These are phyloP conservation scores for Pelargonium nanum DNA, from an alignment of 345 rosid species.

Conservation along the genomic window DNA sequence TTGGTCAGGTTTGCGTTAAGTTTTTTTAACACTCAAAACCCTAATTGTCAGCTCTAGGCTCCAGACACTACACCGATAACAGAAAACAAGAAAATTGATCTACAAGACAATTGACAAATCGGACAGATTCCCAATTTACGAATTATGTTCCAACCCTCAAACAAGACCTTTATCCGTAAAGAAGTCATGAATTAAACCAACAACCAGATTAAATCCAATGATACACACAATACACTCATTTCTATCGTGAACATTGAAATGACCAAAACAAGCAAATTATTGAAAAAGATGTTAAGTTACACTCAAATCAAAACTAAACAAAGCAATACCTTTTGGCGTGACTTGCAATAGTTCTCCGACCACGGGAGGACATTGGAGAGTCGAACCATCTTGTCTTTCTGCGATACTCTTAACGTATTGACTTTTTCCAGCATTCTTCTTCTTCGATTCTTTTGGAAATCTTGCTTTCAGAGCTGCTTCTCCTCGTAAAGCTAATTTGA, in stretches of 20 bases:
- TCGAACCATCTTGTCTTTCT: constrained; percentile 34
- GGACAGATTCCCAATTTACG: no score
- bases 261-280: background rate
- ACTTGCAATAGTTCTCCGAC: constrained; percentile 65
- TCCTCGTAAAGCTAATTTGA: constrained; percentile 67
- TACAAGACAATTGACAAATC: no score
- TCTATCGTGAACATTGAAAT: background rate
- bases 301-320: background rate
- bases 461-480: constrained; percentile 73
- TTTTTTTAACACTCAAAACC: no score
- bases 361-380: constrained; percentile 31
- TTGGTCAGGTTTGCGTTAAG: no score
- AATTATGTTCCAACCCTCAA: no score
- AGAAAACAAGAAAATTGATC: no score
- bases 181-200: no score
- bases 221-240: no score
- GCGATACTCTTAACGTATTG: constrained; percentile 53
- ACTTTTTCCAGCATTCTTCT: constrained; percentile 72
- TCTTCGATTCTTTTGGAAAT: constrained; percentile 77
- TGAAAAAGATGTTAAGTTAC: background rate
- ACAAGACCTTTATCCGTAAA: no score
- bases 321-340: constrained; percentile 53
- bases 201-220: no score
- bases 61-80: no score
- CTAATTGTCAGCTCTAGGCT: no score